Evolutionary conservation across 2,329 filamentous ascomycete species (phyloP).

Genomic region (Coleophoma crateriformis): DNA sequence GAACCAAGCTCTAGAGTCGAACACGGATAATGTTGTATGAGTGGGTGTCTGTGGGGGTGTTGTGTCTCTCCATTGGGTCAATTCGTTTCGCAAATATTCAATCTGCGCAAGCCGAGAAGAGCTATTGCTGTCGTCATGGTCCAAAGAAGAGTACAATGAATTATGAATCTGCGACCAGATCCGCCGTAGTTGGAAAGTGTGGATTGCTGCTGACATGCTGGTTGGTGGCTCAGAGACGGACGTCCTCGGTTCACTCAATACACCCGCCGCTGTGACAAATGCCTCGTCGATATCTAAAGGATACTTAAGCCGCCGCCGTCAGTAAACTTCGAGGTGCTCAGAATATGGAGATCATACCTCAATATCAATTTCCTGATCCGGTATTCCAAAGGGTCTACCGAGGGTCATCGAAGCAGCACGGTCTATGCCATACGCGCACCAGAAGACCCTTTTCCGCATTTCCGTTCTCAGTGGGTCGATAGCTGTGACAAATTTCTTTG

Average conservation of each 20-base stretch:
- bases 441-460: conserved; percentile 26
- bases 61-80: neutral
- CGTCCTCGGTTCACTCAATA: neutral
- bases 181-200: conserved; percentile 8
- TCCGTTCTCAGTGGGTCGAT: conserved; percentile 18
- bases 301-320: neutral
- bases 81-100: neutral
- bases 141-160: neutral
- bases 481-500: conserved; percentile 6
- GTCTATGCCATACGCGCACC: conserved; percentile 28
- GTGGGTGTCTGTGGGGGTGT: neutral
- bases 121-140: no score
- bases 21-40: conserved; percentile 19
- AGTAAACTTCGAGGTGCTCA: neutral
- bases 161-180: neutral
- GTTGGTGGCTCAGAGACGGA: conserved; percentile 14
- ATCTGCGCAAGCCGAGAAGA: neutral
- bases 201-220: conserved; percentile 13
- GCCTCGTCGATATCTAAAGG: neutral
- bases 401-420: conserved; percentile 24
- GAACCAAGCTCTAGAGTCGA: conserved; percentile 32
- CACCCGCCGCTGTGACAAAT: neutral
- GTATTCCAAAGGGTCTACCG: conserved; percentile 23
- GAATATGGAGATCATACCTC: conserved; percentile 10
- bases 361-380: conserved; percentile 20